Evolutionary conservation across 495 filamentous ascomycete species (phyloP).

Genomic region (Paragyromitra xinjiangensis): DNA sequence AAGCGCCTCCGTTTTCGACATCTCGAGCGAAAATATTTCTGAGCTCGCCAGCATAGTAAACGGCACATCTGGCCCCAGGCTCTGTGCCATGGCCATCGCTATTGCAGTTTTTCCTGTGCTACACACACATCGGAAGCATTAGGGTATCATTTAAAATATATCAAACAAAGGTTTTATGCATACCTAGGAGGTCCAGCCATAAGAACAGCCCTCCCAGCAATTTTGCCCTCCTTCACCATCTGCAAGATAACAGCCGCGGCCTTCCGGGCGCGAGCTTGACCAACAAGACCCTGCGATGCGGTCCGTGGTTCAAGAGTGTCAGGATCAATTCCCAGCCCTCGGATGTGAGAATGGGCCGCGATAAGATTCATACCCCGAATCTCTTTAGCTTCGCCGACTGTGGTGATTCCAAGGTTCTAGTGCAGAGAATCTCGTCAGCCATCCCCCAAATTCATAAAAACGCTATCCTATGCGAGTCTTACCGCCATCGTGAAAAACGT

Average conservation of each 20-base stretch:
- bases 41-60: constrained; percentile 95
- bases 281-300: constrained; percentile 94
- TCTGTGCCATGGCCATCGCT: constrained; percentile 98
- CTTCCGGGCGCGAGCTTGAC: constrained; percentile 94
- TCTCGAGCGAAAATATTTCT: constrained; percentile 97
- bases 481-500: constrained; percentile 35
- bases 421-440: not conserved
- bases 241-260: constrained; percentile 94
- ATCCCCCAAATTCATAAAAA: not conserved
- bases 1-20: constrained; percentile 98
- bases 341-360: constrained; percentile 97
- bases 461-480: not conserved
- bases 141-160: constrained; percentile 2
- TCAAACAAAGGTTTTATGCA: constrained; percentile 20
- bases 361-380: constrained; percentile 94
- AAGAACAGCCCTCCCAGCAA: constrained; percentile 92
- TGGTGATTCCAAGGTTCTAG: constrained; percentile 70
- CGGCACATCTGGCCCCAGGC: constrained; percentile 88
- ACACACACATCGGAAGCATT: constrained; percentile 16
- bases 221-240: constrained; percentile 98
- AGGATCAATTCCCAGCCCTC: constrained; percentile 89
- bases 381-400: constrained; percentile 92
- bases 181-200: constrained; percentile 89
- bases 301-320: constrained; percentile 87
- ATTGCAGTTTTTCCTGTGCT: constrained; percentile 97